These are phyloP conservation scores for Ophiocordyceps camponoti-rufipedis DNA, from an alignment of 2,329 filamentous ascomycete genomes.

Conservation along the genomic window DNA sequence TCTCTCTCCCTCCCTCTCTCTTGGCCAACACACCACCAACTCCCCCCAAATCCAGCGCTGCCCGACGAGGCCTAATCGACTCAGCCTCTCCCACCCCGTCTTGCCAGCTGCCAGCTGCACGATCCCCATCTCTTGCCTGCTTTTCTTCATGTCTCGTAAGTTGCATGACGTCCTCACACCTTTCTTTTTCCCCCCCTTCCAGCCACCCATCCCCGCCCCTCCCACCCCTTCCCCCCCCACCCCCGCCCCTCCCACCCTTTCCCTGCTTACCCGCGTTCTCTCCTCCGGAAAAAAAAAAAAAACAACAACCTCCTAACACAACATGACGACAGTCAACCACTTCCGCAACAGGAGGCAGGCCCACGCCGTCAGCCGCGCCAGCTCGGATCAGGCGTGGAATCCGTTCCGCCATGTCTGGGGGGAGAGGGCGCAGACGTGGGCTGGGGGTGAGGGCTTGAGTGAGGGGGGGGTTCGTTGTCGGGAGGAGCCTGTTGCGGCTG, in stretches of 20 bases:
- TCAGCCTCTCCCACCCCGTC: too few species aligned
- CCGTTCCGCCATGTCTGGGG: slow-evolving; percentile 25
- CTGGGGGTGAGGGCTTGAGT: slow-evolving; percentile 15
- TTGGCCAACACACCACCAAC: too few species aligned
- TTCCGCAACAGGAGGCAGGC: slow-evolving; percentile 25
- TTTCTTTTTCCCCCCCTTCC: background rate
- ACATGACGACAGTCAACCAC: slow-evolving; percentile 21
- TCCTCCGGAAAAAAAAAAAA: too few species aligned
- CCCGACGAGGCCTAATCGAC: too few species aligned
- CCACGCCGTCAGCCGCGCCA: slow-evolving; percentile 21
- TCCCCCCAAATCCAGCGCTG: too few species aligned
- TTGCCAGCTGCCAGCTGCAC: too few species aligned
- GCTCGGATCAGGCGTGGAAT: slow-evolving; percentile 18
- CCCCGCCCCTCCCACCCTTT: background rate
- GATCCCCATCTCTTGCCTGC: background rate
- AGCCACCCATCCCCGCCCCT: background rate
- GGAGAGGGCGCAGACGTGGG: slow-evolving; percentile 15
- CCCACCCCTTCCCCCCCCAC: too few species aligned
- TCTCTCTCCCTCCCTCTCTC: too few species aligned
- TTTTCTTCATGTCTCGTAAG: background rate
- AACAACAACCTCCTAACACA: background rate
- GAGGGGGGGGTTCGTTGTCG: slow-evolving; percentile 6
- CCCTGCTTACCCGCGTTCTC: background rate
- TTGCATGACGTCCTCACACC: background rate
- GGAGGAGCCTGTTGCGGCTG: too few species aligned